A percentile compares a stretch with the other conserved stretches of the same genome.
phyloP scores from a whole-genome alignment of 768 basidiomycete species.

The Pleurotus tuber-regium region DNA sequence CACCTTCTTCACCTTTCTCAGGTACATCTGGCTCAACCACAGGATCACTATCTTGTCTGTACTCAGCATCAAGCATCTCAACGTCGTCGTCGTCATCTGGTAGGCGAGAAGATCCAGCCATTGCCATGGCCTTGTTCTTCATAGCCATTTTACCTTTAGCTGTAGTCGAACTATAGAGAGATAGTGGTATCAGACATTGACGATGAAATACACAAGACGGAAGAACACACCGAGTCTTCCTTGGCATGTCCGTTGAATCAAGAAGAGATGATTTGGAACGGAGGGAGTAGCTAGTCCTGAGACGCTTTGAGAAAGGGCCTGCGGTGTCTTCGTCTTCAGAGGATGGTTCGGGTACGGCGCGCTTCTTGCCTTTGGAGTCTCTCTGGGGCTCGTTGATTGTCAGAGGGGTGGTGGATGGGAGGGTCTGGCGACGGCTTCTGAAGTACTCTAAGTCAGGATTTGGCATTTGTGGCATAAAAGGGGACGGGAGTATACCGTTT shows the following conservation, averaged over 20 bases:
- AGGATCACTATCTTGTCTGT: slow-evolving; percentile 47
- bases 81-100: slow-evolving; percentile 61
- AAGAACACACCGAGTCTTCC: slow-evolving; percentile 60
- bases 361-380: slow-evolving; percentile 91
- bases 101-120: slow-evolving; percentile 60
- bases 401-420: slow-evolving; percentile 39
- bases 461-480: slow-evolving; percentile 11
- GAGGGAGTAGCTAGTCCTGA: slow-evolving; percentile 64
- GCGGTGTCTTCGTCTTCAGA: slow-evolving; percentile 64
- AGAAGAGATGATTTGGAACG: slow-evolving; percentile 41
- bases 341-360: slow-evolving; percentile 69
- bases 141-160: slow-evolving; percentile 59
- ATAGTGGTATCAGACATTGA: slow-evolving; percentile 13
- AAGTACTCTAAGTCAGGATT: slow-evolving; percentile 26
- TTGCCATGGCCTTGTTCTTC: slow-evolving; percentile 55
- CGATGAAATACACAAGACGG: slow-evolving; percentile 10
- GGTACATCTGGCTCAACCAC: slow-evolving; percentile 39
- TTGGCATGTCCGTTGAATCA: slow-evolving; percentile 59
- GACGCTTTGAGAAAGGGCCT: slow-evolving; percentile 58
- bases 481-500: slow-evolving; percentile 57
- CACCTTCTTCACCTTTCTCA: slow-evolving; percentile 39
- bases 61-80: slow-evolving; percentile 72
- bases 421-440: slow-evolving; percentile 61
- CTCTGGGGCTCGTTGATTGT: slow-evolving; percentile 74
- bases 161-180: slow-evolving; percentile 39